A percentile compares a stretch with the other conserved stretches of the same genome.
These are phyloP conservation scores for Poterioochromonas sp. DNA, from an alignment of 352 stramenopile genomes.

Conservation along the genomic window DNA sequence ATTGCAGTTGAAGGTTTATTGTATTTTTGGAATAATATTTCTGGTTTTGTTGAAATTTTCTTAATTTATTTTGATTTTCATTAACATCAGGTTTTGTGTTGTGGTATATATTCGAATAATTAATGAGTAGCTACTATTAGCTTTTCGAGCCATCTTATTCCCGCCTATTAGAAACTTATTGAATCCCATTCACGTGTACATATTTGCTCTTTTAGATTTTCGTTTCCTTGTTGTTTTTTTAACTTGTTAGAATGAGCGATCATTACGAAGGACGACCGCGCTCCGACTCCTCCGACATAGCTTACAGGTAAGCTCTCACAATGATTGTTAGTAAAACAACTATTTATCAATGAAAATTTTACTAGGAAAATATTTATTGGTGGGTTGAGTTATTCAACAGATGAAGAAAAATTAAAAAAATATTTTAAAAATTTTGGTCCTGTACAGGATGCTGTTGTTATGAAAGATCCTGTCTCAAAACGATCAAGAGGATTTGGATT, in stretches of 20 bases:
- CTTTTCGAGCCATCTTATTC: no score
- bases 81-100: no score
- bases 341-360: not conserved
- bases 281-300: not conserved
- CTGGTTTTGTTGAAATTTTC: no score
- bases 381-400: constrained; percentile 42
- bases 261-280: not conserved
- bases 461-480: constrained; percentile 39
- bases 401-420: constrained; percentile 37
- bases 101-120: no score
- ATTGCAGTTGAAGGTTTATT: no score
- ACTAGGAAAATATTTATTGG: constrained; percentile 43
- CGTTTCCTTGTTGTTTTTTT: no score
- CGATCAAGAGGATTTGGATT: constrained; percentile 44
- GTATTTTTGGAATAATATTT: no score
- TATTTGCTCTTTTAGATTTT: no score
- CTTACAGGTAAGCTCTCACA: not conserved
- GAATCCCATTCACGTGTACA: no score
- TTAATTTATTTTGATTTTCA: no score
- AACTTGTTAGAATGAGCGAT: not conserved
- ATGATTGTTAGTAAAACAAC: not conserved
- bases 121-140: no score
- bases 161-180: no score
- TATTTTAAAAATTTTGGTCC: constrained; percentile 42
- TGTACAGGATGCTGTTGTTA: constrained; percentile 39